Percentiles rank a stretch among this genome's conserved stretches.
phyloP scores from a whole-genome alignment of 179 eudicot genomes.

The Sideroxylon spinosum region DNA sequence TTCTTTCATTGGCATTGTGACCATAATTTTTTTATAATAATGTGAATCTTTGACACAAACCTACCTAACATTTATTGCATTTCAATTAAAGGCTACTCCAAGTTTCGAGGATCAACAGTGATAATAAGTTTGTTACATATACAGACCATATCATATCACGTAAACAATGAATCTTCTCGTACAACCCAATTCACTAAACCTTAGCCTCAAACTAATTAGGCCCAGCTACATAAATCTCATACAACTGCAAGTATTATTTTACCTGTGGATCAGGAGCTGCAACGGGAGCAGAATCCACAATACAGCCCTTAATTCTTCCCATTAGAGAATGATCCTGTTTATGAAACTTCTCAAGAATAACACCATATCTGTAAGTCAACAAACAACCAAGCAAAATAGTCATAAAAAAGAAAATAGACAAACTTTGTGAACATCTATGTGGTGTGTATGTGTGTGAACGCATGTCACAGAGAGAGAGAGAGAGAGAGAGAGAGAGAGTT shows the following conservation, averaged over 20 bases:
- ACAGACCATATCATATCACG: no score
- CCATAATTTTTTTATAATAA: no score
- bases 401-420: not conserved
- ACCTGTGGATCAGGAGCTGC: conserved; percentile 96
- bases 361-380: conserved; percentile 62
- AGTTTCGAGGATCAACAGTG: no score
- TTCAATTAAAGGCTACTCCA: no score
- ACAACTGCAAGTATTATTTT: conserved; percentile 6
- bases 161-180: no score
- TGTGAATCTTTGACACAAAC: no score
- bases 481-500: conserved; percentile 40
- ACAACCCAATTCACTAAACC: no score
- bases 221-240: no score
- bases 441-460: not conserved
- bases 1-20: no score
- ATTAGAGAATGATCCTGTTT: conserved; percentile 51
- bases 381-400: conserved; percentile 8
- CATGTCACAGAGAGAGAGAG: not conserved
- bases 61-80: no score
- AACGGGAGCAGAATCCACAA: conserved; percentile 96
- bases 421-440: not conserved
- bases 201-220: no score
- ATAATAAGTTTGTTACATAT: no score
- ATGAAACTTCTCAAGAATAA: conserved; percentile 73
- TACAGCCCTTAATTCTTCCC: conserved; percentile 72